phyloP scores from a whole-genome alignment of 257 asterid species.

The Solanum pimpinellifolium region DNA sequence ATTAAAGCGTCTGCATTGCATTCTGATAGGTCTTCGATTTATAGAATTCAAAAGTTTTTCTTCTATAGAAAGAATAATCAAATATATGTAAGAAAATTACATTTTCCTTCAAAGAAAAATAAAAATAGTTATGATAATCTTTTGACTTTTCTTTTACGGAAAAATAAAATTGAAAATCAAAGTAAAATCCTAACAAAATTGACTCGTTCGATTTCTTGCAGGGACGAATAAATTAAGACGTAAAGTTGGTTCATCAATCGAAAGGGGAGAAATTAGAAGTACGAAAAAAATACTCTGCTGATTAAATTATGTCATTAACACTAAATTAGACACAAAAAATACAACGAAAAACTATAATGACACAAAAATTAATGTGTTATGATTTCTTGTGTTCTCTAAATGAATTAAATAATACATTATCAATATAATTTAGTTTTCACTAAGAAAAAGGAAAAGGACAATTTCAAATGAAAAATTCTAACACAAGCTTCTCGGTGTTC shows the following conservation, averaged over 20 bases:
- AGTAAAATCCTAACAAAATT: rapidly evolving
- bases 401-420: background rate
- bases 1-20: background rate
- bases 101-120: too few relatives aligned
- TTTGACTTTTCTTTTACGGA: too few relatives aligned
- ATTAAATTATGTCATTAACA: background rate
- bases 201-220: background rate
- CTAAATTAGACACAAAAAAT: background rate
- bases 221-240: background rate
- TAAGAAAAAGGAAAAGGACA: background rate
- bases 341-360: too few relatives aligned
- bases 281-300: background rate
- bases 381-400: too few relatives aligned
- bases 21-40: background rate
- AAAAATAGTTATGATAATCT: too few relatives aligned
- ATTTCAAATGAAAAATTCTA: background rate
- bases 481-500: too few relatives aligned
- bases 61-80: too few relatives aligned
- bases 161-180: too few relatives aligned
- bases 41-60: too few relatives aligned
- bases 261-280: background rate
- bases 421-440: too few relatives aligned
- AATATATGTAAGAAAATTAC: too few relatives aligned
- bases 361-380: too few relatives aligned
- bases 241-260: background rate